A percentile compares a stretch with the other conserved stretches of the same genome.
phyloP scores from a whole-genome alignment of 768 basidiomycete genomes.

The Pisolithus marmoratus region DNA sequence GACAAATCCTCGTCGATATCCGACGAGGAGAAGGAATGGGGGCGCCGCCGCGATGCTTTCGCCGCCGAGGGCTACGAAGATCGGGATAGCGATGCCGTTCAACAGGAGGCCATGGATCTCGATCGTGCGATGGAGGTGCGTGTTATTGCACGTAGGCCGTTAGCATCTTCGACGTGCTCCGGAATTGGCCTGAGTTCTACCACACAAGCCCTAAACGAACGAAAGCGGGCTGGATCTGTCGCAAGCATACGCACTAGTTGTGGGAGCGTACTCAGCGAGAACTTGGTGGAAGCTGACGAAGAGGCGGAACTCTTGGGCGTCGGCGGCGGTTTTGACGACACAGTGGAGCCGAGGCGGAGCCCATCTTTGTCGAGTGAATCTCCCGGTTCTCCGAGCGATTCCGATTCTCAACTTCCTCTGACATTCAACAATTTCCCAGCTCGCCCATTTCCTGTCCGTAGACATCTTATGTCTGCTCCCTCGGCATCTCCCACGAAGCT shows the following conservation, averaged over 20 bases:
- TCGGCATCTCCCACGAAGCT: slow-evolving; percentile 57
- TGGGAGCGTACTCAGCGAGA: slow-evolving; percentile 69
- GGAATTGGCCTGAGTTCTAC: slow-evolving; percentile 63
- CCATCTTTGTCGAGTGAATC: slow-evolving; percentile 30
- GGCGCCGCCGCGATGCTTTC: slow-evolving; percentile 54
- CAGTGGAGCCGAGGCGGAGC: slow-evolving; percentile 29
- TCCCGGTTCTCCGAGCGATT: slow-evolving; percentile 30
- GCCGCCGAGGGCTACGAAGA: slow-evolving; percentile 41
- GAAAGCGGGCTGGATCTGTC: slow-evolving; percentile 69
- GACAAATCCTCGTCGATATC: slow-evolving; percentile 48
- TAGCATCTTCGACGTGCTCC: slow-evolving; percentile 57
- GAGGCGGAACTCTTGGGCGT: slow-evolving; percentile 66
- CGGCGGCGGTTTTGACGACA: slow-evolving; percentile 55
- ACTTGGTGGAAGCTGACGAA: slow-evolving; percentile 79
- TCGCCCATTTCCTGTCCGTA: slow-evolving; percentile 4
- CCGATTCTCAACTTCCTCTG: slow-evolving; percentile 15
- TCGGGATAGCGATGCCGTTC: slow-evolving; percentile 49
- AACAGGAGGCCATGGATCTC: slow-evolving; percentile 75
- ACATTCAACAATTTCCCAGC: slow-evolving; percentile 16
- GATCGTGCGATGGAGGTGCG: slow-evolving; percentile 89
- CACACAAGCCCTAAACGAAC: slow-evolving; percentile 61
- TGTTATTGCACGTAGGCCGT: slow-evolving; percentile 66
- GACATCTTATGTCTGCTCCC: slow-evolving; percentile 29
- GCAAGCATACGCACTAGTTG: slow-evolving; percentile 59
- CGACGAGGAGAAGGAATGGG: slow-evolving; percentile 80